Evolutionary conservation across 495 filamentous ascomycete species (phyloP).

Genomic region (Friedmanniomyces endolithicus): DNA sequence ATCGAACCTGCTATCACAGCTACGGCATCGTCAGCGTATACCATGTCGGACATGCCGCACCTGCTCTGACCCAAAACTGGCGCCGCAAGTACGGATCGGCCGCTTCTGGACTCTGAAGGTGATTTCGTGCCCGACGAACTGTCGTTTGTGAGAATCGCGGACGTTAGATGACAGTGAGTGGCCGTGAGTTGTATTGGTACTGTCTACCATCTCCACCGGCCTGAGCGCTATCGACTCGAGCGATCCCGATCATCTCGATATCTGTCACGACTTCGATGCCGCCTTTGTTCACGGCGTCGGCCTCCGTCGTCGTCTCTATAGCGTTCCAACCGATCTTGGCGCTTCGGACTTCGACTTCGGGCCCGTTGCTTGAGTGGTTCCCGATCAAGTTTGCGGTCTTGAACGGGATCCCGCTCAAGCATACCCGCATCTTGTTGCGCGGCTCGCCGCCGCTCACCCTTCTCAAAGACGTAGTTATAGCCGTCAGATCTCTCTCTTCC

Average conservation of each 20-base stretch:
- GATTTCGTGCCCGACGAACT: no score
- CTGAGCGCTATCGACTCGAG: background rate
- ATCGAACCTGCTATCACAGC: no score
- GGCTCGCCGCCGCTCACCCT: conserved; percentile 42
- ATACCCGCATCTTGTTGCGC: background rate
- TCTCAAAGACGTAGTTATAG: conserved; percentile 77
- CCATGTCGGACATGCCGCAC: no score
- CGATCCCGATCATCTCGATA: conserved; percentile 17
- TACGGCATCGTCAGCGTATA: no score
- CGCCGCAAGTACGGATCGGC: no score
- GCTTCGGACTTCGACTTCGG: conserved; percentile 42
- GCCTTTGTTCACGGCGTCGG: conserved; percentile 10
- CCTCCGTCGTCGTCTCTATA: background rate
- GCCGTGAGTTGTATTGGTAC: no score
- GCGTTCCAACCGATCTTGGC: conserved; percentile 22
- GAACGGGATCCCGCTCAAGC: conserved; percentile 11
- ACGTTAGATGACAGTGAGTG: no score
- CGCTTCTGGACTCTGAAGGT: no score
- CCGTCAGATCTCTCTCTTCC: conserved; percentile 35
- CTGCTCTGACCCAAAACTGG: no score
- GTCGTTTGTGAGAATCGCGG: no score
- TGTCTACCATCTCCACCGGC: no score
- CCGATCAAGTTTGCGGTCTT: conserved; percentile 4
- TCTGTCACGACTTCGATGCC: conserved; percentile 22
- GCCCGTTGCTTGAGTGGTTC: conserved; percentile 1